Base-by-base conservation (phyloP, 805 yeast genomes). In the Zygosaccharomyces gambellarensis region DNA sequence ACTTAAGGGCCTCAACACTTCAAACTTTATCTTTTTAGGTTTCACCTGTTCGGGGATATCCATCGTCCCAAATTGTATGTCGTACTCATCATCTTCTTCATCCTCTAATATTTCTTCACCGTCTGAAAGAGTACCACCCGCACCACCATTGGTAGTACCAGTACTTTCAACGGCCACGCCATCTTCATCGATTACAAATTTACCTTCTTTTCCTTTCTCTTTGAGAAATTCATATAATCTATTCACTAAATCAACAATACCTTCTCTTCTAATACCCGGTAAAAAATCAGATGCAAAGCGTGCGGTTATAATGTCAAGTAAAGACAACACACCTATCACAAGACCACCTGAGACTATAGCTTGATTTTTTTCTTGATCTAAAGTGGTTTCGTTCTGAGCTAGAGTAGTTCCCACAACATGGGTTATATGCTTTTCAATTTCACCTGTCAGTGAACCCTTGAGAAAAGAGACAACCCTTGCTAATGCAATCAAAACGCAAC, bases 191-290 rank as follows among this genome's bases (percentile, higher is more conserved):
- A 31, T n/a, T 3, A 30, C 5, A 23, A 46, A 45, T 57, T 14
- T 53, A 5, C 54, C 58, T 1, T 56, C 63, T 2, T 58, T 62
- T 5, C 56, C 60, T 3, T 47, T 61, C 17, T 56, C 58, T 1
- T 51, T 52, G 30, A 50, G 45, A 14, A 44, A 39, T 11, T 45
- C 47, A 9, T 45, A 29, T 22, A 53, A 39, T 19, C 38, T 31
- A 23, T 50, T 36, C 4, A 61, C 48, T 11, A 58, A 43, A 25
- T 61, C 63, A 28, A 56, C 52, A 21, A 64, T 54, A 0, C 96
- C 96, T 58, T 88, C 95, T 48, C 86, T 76, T 57, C 79, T 84
- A 53, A 88, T 79, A 7, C 71, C 73, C 0, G 63, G 58, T 5
- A 81, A 59, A 48, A 78, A 82, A 0, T 64, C 50, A 0, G 65